Conservation (phyloP, 352 stramenopile species). For the Phytopythium aichiense region DNA sequence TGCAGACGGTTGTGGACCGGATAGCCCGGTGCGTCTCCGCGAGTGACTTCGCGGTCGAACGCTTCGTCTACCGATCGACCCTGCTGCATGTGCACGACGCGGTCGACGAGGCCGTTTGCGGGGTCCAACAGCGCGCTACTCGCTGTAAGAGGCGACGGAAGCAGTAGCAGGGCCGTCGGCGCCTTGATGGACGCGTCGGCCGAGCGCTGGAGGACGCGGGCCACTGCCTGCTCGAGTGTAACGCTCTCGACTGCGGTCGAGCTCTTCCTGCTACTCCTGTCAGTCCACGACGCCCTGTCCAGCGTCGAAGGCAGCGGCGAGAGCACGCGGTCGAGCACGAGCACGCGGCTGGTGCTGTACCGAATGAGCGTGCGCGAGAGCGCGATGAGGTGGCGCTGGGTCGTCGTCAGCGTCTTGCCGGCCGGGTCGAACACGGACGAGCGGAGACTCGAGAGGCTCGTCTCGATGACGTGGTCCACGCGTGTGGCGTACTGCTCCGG, state of each 20-base stretch:
- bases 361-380: constrained; percentile 38
- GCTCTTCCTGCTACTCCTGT: not conserved
- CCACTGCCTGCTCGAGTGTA: not conserved
- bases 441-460: constrained; percentile 1
- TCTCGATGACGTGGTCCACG: constrained; percentile 55
- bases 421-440: constrained; percentile 46
- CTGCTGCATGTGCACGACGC: not conserved
- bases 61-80: not conserved
- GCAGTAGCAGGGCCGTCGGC: not conserved
- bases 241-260: not conserved
- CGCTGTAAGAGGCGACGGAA: not conserved
- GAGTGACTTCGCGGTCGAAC: not conserved
- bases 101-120: constrained; percentile 1
- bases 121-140: not conserved
- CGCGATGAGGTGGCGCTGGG: constrained; percentile 87
- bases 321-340: constrained; percentile 5
- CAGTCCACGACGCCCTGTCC: not conserved
- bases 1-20: not conserved
- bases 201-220: not conserved
- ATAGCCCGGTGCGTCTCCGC: not conserved
- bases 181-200: not conserved
- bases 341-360: constrained; percentile 1
- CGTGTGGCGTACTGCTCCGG: constrained; percentile 74
- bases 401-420: constrained; percentile 82
- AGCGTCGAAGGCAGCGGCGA: not conserved